A percentile compares a stretch with the other conserved stretches of the same genome.
Evolutionary conservation across 257 asterid species (phyloP).

Genomic region (Nicotiana undulata): DNA sequence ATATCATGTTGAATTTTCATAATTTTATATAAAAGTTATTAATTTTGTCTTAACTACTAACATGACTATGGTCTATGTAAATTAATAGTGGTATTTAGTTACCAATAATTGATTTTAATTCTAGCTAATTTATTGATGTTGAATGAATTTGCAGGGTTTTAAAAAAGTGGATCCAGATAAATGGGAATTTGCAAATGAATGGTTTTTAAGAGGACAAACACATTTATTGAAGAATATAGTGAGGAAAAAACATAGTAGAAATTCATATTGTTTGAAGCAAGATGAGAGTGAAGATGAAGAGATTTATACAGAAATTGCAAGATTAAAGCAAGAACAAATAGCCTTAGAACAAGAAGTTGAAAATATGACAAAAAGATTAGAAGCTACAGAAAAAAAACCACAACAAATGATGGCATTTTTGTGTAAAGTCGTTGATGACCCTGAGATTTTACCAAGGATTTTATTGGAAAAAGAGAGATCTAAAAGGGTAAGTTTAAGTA

Average conservation of each 20-base stretch:
- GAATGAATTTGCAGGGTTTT: constrained; percentile 48
- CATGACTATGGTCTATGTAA: too few species aligned
- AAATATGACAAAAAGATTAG: constrained; percentile 64
- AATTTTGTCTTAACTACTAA: too few species aligned
- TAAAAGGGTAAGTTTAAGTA: constrained; percentile 1
- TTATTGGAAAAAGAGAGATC: constrained; percentile 43
- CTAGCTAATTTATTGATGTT: neutral
- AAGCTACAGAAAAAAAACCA: constrained; percentile 86
- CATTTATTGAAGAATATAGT: constrained; percentile 60
- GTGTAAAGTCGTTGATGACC: constrained; percentile 63
- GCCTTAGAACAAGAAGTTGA: constrained; percentile 48
- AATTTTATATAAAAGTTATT: too few species aligned
- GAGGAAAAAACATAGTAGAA: constrained; percentile 37
- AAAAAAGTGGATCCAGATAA: constrained; percentile 79
- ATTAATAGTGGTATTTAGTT: neutral
- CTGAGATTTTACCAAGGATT: constrained; percentile 53
- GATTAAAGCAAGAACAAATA: constrained; percentile 58
- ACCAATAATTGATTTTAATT: neutral
- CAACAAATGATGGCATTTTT: constrained; percentile 81
- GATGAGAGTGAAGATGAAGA: constrained; percentile 40
- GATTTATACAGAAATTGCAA: constrained; percentile 29
- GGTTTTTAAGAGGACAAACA: constrained; percentile 74
- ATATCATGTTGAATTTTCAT: too few species aligned
- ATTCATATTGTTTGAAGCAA: neutral
- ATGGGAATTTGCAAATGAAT: constrained; percentile 89